Conservation (phyloP, 345 rosid genomes). For the Melastoma malabathricum region DNA sequence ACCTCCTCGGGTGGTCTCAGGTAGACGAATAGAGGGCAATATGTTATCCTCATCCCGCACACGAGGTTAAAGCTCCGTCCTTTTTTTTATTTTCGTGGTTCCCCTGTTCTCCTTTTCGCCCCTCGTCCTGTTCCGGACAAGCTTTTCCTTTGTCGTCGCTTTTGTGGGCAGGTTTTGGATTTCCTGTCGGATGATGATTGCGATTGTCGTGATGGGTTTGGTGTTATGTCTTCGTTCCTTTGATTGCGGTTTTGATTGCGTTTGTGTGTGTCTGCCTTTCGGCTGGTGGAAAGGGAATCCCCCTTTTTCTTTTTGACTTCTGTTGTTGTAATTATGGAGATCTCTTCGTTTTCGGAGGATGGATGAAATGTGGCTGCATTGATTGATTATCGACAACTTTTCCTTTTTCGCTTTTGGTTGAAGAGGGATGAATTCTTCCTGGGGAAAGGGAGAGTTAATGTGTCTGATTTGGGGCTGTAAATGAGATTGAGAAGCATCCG, state of each 20-base stretch:
- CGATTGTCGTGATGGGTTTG: constrained; percentile 14
- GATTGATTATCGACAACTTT: constrained; percentile 17
- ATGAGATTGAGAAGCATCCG: constrained; percentile 41
- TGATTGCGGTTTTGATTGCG: constrained; percentile 39
- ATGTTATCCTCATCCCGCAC: constrained; percentile 9
- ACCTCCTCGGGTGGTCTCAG: too few species aligned
- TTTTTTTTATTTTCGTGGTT: constrained; percentile 1
- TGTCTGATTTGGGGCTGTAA: constrained; percentile 21
- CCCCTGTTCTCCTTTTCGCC: neutral
- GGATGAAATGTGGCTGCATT: constrained; percentile 21
- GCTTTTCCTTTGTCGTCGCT: too few species aligned
- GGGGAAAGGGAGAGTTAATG: constrained; percentile 14
- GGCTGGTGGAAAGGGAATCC: too few species aligned
- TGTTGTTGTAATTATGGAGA: constrained; percentile 12
- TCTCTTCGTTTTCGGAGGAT: neutral
- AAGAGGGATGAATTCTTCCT: constrained; percentile 13
- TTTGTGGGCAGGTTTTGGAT: constrained; percentile 5
- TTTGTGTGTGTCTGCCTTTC: constrained; percentile 1
- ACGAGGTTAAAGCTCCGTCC: neutral
- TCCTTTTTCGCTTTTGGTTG: constrained; percentile 21
- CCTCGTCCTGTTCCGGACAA: neutral
- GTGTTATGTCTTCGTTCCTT: constrained; percentile 19
- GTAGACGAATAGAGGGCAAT: too few species aligned
- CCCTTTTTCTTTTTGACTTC: constrained; percentile 4
- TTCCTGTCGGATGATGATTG: constrained; percentile 2